Evolutionary conservation across 345 rosid genomes (phyloP), one percentile per base, ranked within the genome.

Genomic region (Salix udensis): DNA sequence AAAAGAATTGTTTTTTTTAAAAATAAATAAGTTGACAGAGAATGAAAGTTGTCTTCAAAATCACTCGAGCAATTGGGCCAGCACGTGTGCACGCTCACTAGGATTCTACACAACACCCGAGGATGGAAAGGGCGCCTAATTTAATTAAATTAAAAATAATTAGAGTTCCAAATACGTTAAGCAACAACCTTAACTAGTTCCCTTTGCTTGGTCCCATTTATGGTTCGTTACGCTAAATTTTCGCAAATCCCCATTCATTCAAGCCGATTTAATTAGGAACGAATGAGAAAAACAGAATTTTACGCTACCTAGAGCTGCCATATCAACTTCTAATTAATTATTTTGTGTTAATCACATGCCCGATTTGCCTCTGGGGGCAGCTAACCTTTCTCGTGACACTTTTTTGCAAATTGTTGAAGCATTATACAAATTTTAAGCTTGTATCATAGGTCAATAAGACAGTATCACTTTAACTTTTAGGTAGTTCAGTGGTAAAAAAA

Each of bases 181-280:
- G 96, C 91, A 89, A 88, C 84, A 80, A 74, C 64, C 13, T 40
- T 40, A 40, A 66, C 65, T 31, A 73, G 60, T 76, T 82, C 83
- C 83, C 78, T 86, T 82, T 67, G 68, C 82, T n/a, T 70, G 71
- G 80, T 82, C 87, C 65, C 87, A 78, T 92, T 86, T 86, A 85
- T 81, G 88, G 91, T 91, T 90, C 96, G 97, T 94, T 88, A 94
- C 97, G 97, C 94, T 90, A 92, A 94, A 91, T 91, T 84, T 90
- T 91, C 98, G 83, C 97, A 78, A 84, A 84, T 90, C 90, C 93
- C 97, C 26, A 92, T 58, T 79, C 65, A 34, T 2, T 71, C 40
- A 0, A 13, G 26, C 62, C 4, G 7, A 13, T 60, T 44, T 60
- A 21, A 31, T 2, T 37, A 30, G 30, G 55, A 4, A 5, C 62